phyloP scores from a whole-genome alignment of 768 basidiomycete genomes.

The Termitomyces sp. region DNA sequence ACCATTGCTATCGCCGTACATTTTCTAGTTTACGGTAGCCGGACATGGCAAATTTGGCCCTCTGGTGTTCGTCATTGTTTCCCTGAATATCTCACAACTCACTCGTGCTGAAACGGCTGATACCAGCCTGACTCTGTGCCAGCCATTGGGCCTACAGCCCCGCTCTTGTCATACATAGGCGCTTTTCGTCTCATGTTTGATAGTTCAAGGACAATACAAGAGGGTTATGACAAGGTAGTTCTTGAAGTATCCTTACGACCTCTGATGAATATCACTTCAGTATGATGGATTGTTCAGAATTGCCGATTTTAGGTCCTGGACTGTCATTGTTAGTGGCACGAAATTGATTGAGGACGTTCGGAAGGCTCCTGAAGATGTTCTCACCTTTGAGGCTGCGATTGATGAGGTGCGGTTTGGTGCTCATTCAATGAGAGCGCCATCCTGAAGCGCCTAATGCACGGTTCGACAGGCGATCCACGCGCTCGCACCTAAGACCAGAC shows the following conservation, averaged over 20 bases:
- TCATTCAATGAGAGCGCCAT: not conserved
- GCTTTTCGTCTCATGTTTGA: slow-evolving; percentile 8
- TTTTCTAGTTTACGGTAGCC: not conserved
- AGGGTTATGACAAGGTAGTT: slow-evolving; percentile 12
- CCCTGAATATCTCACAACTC: not conserved
- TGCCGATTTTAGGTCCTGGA: slow-evolving; percentile 21
- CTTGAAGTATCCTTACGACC: not conserved
- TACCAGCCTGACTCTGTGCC: slow-evolving; percentile 3
- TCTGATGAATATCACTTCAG: not conserved
- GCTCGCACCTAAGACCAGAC: slow-evolving; percentile 6
- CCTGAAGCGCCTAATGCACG: not conserved
- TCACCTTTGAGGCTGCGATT: slow-evolving; percentile 22
- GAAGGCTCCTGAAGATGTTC: slow-evolving; percentile 25
- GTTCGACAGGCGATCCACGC: slow-evolving; percentile 11
- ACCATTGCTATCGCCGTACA: not conserved
- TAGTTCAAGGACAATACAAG: slow-evolving; percentile 5
- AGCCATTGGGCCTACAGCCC: slow-evolving; percentile 5
- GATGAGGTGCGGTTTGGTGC: slow-evolving; percentile 19
- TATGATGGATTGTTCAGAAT: slow-evolving; percentile 5
- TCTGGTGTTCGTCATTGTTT: not conserved
- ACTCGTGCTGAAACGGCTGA: not conserved
- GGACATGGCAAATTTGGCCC: not conserved
- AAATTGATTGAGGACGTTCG: slow-evolving; percentile 26
- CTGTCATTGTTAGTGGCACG: slow-evolving; percentile 24
- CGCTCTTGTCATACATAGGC: slow-evolving; percentile 8